Evolutionary conservation across 306 rosid species (phyloP), one percentile per base, ranked within the genome.

Genomic region (Ormosia emarginata): DNA sequence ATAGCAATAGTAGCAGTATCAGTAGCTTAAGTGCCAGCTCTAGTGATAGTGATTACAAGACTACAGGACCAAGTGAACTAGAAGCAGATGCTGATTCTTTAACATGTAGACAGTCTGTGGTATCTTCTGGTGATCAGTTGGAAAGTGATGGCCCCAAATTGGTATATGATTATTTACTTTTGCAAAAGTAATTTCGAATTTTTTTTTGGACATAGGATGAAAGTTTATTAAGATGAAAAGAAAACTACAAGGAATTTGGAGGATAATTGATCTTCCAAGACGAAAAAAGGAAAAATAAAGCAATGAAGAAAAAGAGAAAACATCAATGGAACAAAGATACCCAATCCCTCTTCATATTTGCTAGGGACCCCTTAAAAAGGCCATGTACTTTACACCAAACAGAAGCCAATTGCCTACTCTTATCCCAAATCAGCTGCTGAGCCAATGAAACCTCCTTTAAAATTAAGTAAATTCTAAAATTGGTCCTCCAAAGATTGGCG

Each of bases 11-110:
- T 74, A 93, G 99, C 93, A 95, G 98, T 89, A 87, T 90, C 75
- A 92, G 97, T 82, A 92, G 96, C 93, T 75, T 92, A 88, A 92
- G 99, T 84, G 91, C 92, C 89, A 92, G 98, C 84, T 89, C 95
- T 62, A 93, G 92, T 75, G 98, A 93, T 67, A 95, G 96, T 80
- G 99, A 92, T 85, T 78, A 87, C 90, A 93, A 84, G 88, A 81
- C 83, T 15, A 75, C 88, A n/a, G 99, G 94, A 82, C 89, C 86
- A 79, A 89, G 86, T 61, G 99, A 95, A 73, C 92, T 93, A 29
- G 99, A 95, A 91, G 98, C 97, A 9, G 99, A 95, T 85, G 99
- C 99, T 67, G 99, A 95, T 90, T 95, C 99, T 79, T 85, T 95
- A 85, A 87, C 91, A 1, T 91, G 98, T 64, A 82, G 97, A 91